phyloP scores from a whole-genome alignment of 371 early-diverging fungal genomes.

The Mortierella sp. region DNA sequence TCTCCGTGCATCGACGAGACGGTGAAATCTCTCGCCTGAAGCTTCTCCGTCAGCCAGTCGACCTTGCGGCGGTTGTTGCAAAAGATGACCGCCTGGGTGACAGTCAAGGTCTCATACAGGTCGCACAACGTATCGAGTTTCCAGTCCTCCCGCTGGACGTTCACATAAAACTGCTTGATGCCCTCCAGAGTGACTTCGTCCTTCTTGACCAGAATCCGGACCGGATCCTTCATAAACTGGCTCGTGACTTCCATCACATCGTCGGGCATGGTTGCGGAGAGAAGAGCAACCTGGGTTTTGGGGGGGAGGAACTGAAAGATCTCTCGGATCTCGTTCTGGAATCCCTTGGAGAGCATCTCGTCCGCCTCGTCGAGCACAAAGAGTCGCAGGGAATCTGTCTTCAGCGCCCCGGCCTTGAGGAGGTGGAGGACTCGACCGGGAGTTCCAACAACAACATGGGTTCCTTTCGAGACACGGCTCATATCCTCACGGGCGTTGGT shows the following conservation, averaged over 20 bases:
- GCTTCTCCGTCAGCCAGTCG: slow-evolving; percentile 85
- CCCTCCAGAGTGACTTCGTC: slow-evolving; percentile 97
- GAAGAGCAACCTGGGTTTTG: slow-evolving; percentile 85
- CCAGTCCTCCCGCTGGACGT: slow-evolving; percentile 89
- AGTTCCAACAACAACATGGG: slow-evolving; percentile 32
- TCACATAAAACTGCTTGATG: slow-evolving; percentile 90
- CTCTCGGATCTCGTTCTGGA: slow-evolving; percentile 92
- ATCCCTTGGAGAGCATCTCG: slow-evolving; percentile 92
- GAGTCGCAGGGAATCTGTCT: slow-evolving; percentile 83
- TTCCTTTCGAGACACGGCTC: slow-evolving; percentile 65
- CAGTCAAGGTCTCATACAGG: slow-evolving; percentile 88
- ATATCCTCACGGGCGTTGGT: slow-evolving; percentile 81
- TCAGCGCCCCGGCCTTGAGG: slow-evolving; percentile 84
- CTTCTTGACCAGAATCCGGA: slow-evolving; percentile 93
- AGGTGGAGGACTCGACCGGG: slow-evolving; percentile 91
- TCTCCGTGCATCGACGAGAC: slow-evolving; percentile 95
- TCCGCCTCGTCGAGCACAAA: slow-evolving; percentile 97
- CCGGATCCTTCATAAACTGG: slow-evolving; percentile 90
- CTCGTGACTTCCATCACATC: slow-evolving; percentile 90
- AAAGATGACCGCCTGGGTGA: slow-evolving; percentile 96
- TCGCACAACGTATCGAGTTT: slow-evolving; percentile 91
- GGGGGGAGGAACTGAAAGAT: slow-evolving; percentile 88
- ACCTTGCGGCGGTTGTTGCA: slow-evolving; percentile 94
- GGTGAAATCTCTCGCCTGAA: slow-evolving; percentile 85
- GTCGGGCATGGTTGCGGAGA: slow-evolving; percentile 91